These are phyloP conservation scores for Komagataella ulmi DNA, from an alignment of 805 yeast species.

Conservation along the genomic window DNA sequence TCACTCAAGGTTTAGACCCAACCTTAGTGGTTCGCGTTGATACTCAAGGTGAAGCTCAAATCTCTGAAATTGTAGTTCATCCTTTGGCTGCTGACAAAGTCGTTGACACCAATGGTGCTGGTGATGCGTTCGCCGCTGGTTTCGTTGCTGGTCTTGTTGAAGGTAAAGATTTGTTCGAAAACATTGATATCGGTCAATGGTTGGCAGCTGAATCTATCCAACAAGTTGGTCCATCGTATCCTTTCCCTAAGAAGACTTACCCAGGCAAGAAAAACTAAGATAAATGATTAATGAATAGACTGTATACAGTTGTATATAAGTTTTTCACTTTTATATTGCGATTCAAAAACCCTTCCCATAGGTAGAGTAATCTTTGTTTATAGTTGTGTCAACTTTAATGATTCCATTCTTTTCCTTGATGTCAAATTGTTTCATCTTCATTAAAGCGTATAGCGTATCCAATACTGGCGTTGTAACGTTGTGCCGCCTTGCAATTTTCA, in stretches of 20 bases:
- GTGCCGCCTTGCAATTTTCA: constrained; percentile 33
- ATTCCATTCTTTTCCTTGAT: constrained; percentile 44
- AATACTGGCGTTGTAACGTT: constrained; percentile 47
- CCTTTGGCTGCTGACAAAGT: constrained; percentile 55
- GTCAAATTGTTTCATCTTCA: constrained; percentile 47
- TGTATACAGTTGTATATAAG: background rate
- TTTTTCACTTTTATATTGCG: background rate
- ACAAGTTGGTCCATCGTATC: constrained; percentile 91
- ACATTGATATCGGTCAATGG: constrained; percentile 89
- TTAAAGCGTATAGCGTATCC: constrained; percentile 39
- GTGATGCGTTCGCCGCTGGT: constrained; percentile 97
- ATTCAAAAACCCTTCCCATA: background rate
- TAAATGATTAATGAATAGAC: background rate
- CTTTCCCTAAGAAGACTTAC: constrained; percentile 53
- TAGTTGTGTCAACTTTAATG: constrained; percentile 7
- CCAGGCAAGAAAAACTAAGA: background rate
- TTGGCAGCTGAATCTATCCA: constrained; percentile 86
- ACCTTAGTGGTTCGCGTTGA: constrained; percentile 59
- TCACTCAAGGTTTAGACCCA: constrained; percentile 93
- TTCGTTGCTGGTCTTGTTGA: constrained; percentile 80
- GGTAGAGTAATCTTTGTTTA: background rate
- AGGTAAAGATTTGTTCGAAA: constrained; percentile 45
- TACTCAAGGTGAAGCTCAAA: constrained; percentile 30
- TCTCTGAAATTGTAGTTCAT: constrained; percentile 53
- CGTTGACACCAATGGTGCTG: constrained; percentile 96